Evolutionary conservation across 177 flowering plant species (phyloP).

Genomic region (Vitis hybrid): DNA sequence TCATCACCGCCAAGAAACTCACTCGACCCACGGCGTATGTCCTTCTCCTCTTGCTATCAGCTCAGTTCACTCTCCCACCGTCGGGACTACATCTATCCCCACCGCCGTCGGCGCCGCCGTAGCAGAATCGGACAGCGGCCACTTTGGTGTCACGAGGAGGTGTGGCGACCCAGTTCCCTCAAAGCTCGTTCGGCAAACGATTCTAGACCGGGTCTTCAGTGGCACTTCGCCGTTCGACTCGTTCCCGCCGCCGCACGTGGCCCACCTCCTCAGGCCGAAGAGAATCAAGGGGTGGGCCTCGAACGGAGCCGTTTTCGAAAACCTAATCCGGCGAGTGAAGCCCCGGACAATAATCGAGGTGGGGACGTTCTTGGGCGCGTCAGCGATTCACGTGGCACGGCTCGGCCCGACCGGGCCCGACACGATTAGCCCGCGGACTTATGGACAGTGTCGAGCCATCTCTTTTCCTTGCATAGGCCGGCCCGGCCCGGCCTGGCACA

Average conservation of each 20-base stretch:
- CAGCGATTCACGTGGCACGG: slow-evolving; percentile 67
- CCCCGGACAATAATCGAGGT: slow-evolving; percentile 65
- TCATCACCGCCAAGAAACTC: slow-evolving; percentile 8
- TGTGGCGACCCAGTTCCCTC: slow-evolving; percentile 48
- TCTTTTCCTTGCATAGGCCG: too few relatives aligned
- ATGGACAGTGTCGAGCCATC: too few relatives aligned
- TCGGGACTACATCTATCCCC: slow-evolving; percentile 1
- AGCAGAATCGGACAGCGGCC: slow-evolving; percentile 21
- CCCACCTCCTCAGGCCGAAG: slow-evolving; percentile 26
- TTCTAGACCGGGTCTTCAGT: slow-evolving; percentile 49
- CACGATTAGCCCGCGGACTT: too few relatives aligned
- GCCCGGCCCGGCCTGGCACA: fast-evolving
- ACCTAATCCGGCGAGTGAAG: slow-evolving; percentile 44
- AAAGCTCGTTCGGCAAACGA: slow-evolving; percentile 32
- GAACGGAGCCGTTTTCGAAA: slow-evolving; percentile 60
- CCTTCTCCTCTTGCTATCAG: slow-evolving; percentile 28
- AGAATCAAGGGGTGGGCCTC: slow-evolving; percentile 79
- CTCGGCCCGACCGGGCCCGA: too few relatives aligned
- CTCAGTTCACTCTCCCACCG: not conserved
- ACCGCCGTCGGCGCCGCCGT: not conserved
- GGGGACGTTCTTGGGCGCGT: slow-evolving; percentile 75
- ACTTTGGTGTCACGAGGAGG: slow-evolving; percentile 34
- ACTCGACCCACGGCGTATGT: slow-evolving; percentile 20
- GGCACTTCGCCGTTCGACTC: slow-evolving; percentile 48
- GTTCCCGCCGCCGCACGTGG: slow-evolving; percentile 61